Percentiles rank a stretch among this genome's conserved stretches.
phyloP scores from a whole-genome alignment of 2,329 filamentous ascomycete species.

The Claviceps paspali region DNA sequence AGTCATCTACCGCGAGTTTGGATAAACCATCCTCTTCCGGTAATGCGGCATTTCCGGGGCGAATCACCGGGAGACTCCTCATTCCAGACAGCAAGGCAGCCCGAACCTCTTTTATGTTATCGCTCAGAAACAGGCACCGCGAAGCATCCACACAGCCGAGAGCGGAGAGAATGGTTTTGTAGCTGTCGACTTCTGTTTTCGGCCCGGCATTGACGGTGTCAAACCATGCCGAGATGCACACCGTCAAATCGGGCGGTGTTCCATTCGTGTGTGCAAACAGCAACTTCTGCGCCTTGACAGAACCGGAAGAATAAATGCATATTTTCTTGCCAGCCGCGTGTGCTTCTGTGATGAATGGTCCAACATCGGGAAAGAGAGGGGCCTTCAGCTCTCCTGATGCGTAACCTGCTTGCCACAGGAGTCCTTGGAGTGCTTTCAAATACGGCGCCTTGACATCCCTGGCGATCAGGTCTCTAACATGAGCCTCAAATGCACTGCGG shows the following conservation, averaged over 20 bases:
- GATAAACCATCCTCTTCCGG: conserved; percentile 29
- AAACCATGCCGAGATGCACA: conserved; percentile 51
- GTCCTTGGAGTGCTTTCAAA: conserved; percentile 65
- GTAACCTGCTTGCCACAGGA: conserved; percentile 66
- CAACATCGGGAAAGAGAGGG: conserved; percentile 60
- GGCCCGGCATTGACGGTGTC: conserved; percentile 69
- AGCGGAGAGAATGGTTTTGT: conserved; percentile 42
- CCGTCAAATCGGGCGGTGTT: conserved; percentile 41
- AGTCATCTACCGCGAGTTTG: conserved; percentile 19
- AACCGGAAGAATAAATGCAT: conserved; percentile 71
- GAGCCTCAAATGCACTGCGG: conserved; percentile 43
- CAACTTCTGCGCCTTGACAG: conserved; percentile 65
- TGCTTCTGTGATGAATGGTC: conserved; percentile 47
- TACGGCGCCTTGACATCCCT: conserved; percentile 63
- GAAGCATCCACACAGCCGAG: conserved; percentile 27
- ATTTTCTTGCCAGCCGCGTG: conserved; percentile 38
- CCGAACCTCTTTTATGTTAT: conserved; percentile 57
- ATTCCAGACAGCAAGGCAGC: conserved; percentile 49
- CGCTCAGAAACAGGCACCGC: conserved; percentile 64
- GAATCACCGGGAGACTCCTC: conserved; percentile 43
- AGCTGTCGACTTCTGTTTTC: conserved; percentile 54
- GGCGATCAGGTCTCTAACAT: conserved; percentile 55
- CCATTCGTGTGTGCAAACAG: conserved; percentile 55
- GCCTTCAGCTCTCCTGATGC: conserved; percentile 52
- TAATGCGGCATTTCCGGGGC: conserved; percentile 57